Evolutionary conservation across 805 yeast genomes (phyloP), one percentile per base, ranked within the genome.

Genomic region (Candida xiaguanensis): DNA sequence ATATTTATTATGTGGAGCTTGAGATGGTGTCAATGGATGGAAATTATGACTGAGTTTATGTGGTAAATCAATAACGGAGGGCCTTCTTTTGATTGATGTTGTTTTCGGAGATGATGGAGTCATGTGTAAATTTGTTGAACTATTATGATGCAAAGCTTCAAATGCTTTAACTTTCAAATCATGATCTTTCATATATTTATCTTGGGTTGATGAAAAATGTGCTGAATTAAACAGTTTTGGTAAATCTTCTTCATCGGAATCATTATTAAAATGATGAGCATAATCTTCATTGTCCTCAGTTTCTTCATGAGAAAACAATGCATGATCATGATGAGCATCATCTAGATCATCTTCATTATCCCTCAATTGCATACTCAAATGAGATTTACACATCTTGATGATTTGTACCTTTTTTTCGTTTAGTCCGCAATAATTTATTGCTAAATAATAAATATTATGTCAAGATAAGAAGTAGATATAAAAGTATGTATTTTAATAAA

Each of bases 201-300:
- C 90, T 49, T 84, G 88, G 5, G 78, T 74, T 36, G 80, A 69
- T 1, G 86, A 77, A 51, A 69, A 82, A 53, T 81, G 82, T 7
- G 85, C 74, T 16, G 76, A 67, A 40, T 54, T 62, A 44, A 50
- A 49, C 2, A 69, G 60, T 34, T 52, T 50, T 14, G 67, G 51
- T 19, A 63, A 46, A 23, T 42, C 43, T 5, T 58, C 65, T 27
- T 63, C 72, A 34, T 51, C 57, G 26, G 46, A 49, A 40, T 42
- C 41, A 24, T 39, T 35, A 18, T 40, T 33, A 37, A 33, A 40
- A 22, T 39, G 32, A 28, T 38, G 41, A 24, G 29, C 31, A 23
- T 23, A 35, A 23, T 27, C 30, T n/a, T 39, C 39, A 29, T 36
- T 32, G 17, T 41, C 41, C 11, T 42, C 42, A 2, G 29, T 15